These are phyloP conservation scores for Moelleriella libera DNA, from an alignment of 2,329 filamentous ascomycete species.

Conservation along the genomic window DNA sequence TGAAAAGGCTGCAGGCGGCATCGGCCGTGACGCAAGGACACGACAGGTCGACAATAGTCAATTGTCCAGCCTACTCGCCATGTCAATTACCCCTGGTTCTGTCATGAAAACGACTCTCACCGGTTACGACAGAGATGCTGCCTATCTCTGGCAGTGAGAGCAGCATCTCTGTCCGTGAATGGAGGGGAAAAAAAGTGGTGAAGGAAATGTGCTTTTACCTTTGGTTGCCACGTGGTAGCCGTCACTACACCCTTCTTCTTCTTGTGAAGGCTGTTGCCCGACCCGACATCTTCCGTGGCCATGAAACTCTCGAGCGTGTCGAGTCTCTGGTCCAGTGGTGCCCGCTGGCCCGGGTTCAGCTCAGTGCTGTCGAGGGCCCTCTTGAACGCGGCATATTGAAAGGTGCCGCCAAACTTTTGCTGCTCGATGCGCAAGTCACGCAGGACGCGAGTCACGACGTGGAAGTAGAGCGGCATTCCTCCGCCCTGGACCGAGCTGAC, in stretches of 20 bases:
- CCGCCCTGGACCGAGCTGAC: slow-evolving; percentile 21
- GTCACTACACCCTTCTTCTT: neutral
- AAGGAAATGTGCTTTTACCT: slow-evolving; percentile 4
- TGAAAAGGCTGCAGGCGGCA: slow-evolving; percentile 58
- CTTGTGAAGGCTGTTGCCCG: too few species aligned
- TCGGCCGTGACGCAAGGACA: slow-evolving; percentile 56
- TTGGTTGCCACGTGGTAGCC: slow-evolving; percentile 8
- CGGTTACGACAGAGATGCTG: too few species aligned
- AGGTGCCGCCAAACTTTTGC: slow-evolving; percentile 17
- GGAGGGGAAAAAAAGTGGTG: neutral
- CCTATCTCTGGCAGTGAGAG: too few species aligned
- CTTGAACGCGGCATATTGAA: slow-evolving; percentile 38
- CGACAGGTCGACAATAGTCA: slow-evolving; percentile 48
- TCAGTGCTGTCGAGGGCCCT: slow-evolving; percentile 12
- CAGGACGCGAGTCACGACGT: slow-evolving; percentile 39
- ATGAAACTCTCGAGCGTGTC: slow-evolving; percentile 44
- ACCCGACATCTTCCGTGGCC: slow-evolving; percentile 8
- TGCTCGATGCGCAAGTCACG: slow-evolving; percentile 37
- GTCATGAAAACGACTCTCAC: too few species aligned
- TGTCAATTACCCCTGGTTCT: too few species aligned
- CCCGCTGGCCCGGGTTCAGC: slow-evolving; percentile 33
- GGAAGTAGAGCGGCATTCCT: slow-evolving; percentile 41
- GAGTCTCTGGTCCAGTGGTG: slow-evolving; percentile 29
- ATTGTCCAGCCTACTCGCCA: slow-evolving; percentile 11
- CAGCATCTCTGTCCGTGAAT: too few species aligned